Evolutionary conservation across 768 basidiomycete species (phyloP).

Genomic region (Suillus subalutaceus): DNA sequence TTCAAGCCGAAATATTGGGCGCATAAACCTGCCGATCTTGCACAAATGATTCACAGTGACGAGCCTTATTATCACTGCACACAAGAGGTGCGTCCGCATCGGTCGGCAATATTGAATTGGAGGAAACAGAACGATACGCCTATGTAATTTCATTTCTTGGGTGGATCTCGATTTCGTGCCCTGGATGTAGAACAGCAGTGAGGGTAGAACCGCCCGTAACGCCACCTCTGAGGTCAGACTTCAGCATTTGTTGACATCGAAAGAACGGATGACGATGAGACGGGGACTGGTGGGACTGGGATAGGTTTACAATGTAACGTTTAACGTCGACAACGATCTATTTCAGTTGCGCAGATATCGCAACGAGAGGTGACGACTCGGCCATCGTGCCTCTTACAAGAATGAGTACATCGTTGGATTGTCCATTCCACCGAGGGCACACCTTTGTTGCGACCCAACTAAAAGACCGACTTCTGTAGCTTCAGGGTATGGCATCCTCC

Average conservation of each 20-base stretch:
- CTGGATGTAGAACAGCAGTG: neutral
- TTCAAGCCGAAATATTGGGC: neutral
- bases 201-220: neutral
- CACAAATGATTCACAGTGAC: neutral
- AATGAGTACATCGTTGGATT: neutral
- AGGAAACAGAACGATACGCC: no score
- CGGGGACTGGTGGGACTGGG: neutral
- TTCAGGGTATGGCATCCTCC: neutral
- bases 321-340: neutral
- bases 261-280: neutral
- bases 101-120: neutral
- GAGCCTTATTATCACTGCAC: neutral
- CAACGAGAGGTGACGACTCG: constrained; percentile 46
- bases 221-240: neutral
- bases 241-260: neutral
- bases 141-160: neutral
- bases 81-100: neutral
- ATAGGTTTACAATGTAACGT: neutral
- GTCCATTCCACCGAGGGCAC: constrained; percentile 17
- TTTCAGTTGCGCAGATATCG: neutral
- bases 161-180: neutral
- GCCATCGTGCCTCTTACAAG: constrained; percentile 81
- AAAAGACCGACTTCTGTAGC: neutral
- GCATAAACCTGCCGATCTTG: neutral
- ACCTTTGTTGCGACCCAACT: constrained; percentile 65